Base-by-base conservation (phyloP, 805 yeast species). In the Saturnispora quitensis region DNA sequence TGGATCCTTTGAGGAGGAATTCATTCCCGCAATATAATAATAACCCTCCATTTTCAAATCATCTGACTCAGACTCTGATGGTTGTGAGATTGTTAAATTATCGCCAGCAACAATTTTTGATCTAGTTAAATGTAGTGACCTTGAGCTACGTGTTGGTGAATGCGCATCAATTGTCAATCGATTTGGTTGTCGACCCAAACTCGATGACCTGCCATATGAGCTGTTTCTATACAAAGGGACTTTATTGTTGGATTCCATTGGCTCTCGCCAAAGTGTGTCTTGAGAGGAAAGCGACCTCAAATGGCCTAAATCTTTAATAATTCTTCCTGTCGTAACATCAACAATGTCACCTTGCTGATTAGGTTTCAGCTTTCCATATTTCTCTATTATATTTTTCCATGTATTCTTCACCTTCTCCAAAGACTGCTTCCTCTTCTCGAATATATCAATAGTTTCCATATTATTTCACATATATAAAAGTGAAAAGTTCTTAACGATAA, bases 241-340 rank as follows among this genome's bases (percentile, higher is more conserved):
- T 22, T 45, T 24, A 33, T 20, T 28, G 17, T 8, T 38, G 9
- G 9, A 33, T 17, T 43, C 45, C n/a, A 20, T 25, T 10, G 34
- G 33, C 18, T 38, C 28, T 12, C 50, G 34, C 80, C 80, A 76
- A 24, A 72, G 66, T 52, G 64, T 60, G 12, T 65, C 58, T 12
- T 56, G 43, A 17, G 54, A 45, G 4, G 45, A 52, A 52, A 83
- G 58, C 2, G 82, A 75, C 52, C 76, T 66, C 22, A 86, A 58
- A 64, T 86, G 95, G 2, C 95, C 95, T 49, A 78, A 74, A 58
- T 86, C 89, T 33, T 70, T 76, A 1, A 81, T 63, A 1, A 86
- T 75, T 51, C 75, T 71, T 0, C 91, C 90, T 0, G 89, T 80
- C 9, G 62, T 60, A 22, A 86, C 59, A 61, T 86, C 89, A n/a